Conservation (phyloP, 176 grass and related monocot species). For the Phragmites australis region DNA sequence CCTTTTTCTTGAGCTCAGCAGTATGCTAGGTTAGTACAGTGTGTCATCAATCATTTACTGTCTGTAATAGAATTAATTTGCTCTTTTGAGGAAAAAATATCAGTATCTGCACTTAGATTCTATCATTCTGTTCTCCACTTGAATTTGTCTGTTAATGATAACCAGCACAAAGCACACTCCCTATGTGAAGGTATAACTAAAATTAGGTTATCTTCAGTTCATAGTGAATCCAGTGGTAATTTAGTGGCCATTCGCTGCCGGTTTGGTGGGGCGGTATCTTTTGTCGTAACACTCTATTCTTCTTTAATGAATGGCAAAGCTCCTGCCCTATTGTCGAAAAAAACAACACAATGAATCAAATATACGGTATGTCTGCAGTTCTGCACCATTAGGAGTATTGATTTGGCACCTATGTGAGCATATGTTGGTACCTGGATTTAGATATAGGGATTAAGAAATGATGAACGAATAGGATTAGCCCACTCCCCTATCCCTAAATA, state of each 20-base stretch:
- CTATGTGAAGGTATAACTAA: not conserved
- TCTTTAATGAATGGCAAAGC: too few species aligned
- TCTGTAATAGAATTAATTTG: slow-evolving; percentile 16
- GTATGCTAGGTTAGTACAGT: slow-evolving; percentile 62
- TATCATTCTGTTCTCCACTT: slow-evolving; percentile 11
- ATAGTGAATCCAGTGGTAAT: too few species aligned
- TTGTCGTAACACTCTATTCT: too few species aligned
- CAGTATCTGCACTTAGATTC: slow-evolving; percentile 12
- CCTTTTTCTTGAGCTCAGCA: slow-evolving; percentile 65
- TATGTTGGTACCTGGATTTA: slow-evolving; percentile 33
- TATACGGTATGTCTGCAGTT: not conserved
- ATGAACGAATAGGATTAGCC: too few species aligned
- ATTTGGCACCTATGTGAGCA: slow-evolving; percentile 10
- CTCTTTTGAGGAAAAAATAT: not conserved
- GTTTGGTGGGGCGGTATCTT: too few species aligned
- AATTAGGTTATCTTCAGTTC: slow-evolving; percentile 25
- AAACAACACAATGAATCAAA: too few species aligned
- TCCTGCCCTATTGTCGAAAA: too few species aligned
- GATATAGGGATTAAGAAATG: too few species aligned
- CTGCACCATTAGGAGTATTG: slow-evolving; percentile 3
- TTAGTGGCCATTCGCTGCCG: too few species aligned
- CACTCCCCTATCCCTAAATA: too few species aligned
- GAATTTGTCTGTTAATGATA: slow-evolving; percentile 27
- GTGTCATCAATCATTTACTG: not conserved
- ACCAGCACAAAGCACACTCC: not conserved